Evolutionary conservation across 257 asterid species (phyloP).

Genomic region (Forsythia suspensa): DNA sequence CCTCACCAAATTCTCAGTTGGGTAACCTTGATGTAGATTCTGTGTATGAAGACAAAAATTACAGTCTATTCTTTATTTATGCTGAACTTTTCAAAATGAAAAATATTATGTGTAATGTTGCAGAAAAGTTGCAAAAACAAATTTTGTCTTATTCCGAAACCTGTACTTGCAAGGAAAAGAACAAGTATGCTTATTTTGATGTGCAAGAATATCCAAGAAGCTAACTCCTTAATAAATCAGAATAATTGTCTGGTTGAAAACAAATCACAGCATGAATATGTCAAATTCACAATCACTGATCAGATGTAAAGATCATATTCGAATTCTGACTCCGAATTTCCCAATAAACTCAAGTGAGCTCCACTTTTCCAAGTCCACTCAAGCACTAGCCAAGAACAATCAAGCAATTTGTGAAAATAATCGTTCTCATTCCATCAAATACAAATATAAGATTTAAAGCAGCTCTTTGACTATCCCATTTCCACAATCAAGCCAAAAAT

Average conservation of each 20-base stretch:
- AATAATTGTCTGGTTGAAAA: background rate
- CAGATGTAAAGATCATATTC: background rate
- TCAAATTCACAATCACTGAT: background rate
- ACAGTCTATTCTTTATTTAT: background rate
- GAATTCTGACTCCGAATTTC: background rate
- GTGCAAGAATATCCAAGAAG: background rate
- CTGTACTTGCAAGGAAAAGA: background rate
- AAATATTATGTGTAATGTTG: background rate
- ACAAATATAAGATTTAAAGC: conserved; percentile 24
- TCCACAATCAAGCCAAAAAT: conserved; percentile 2
- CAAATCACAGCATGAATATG: background rate
- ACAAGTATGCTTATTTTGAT: background rate
- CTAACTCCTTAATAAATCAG: background rate
- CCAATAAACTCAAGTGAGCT: background rate
- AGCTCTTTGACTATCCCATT: conserved; percentile 20
- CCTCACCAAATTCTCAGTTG: conserved; percentile 60
- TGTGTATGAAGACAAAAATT: conserved; percentile 28
- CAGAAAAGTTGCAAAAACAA: background rate
- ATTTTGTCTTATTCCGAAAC: background rate
- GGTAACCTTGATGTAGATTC: conserved; percentile 73
- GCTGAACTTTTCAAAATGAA: background rate
- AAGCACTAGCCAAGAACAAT: conserved; percentile 9
- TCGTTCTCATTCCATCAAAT: background rate
- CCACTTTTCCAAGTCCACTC: conserved; percentile 18
- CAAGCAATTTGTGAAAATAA: background rate